Base-by-base conservation (phyloP, 2,329 filamentous ascomycete genomes). In the Diaporthe nobilis region DNA sequence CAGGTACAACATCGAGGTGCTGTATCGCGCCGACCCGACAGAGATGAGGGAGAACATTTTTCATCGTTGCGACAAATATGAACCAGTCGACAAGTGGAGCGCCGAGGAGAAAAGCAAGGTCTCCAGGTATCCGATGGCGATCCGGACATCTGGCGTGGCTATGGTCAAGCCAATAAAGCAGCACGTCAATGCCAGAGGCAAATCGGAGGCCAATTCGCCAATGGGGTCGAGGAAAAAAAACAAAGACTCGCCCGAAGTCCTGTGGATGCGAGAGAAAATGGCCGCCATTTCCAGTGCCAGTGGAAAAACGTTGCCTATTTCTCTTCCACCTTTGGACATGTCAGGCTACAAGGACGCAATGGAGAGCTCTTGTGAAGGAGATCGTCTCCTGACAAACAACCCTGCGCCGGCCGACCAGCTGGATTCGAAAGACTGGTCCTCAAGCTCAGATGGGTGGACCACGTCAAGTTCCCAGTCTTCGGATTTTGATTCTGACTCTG, bases 181-280 rank as follows among this genome's bases (percentile, higher is more conserved):
- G 10, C 15, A 0, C 12, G 6, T 6, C 8, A 9, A 0, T 31
- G 34, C 6, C 15, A 6, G 3, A 12, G 17, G 22, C 28, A 3
- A 9, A 3, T 28, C n/a, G 4, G 13, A 13, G 22, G 4, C 9
- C 15, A 8, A 8, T 55, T 15, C 22, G 3, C 9, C 65, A 13
- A 17, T 4, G n/a, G 1, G 25, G 15, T n/a, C 12, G 47, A 39
- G 13, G 4, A 9, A 70, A 22, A 42, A 1, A 15, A 7, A 4
- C 5, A 22, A 20, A 1, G 13, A 4, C 5, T 42, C 34, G 8
- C n/a, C 47, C 2, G 22, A 25, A 1, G 8, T 15, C 1, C 15
- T 12, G 22, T 4, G 12, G 15, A 20, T 2, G 13, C 31, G 0
- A 25, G 49, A 39, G 2, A 13, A 28, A 28, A 13, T 10, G 37